Base-by-base conservation (phyloP, 2,329 filamentous ascomycete genomes). In the Fonsecaea pugnacius region DNA sequence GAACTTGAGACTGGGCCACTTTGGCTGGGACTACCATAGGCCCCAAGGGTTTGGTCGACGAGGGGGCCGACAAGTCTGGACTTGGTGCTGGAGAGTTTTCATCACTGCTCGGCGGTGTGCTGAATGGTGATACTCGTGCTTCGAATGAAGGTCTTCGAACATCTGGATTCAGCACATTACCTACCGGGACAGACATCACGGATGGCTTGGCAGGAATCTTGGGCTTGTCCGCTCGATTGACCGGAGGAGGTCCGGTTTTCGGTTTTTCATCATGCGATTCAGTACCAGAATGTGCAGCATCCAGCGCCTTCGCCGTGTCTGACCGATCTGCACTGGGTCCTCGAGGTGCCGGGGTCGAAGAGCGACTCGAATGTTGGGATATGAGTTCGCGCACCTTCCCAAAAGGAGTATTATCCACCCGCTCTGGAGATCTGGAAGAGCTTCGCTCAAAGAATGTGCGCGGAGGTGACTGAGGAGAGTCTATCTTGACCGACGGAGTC, bases 141-240 rank as follows among this genome's bases (percentile, higher is more conserved):
- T 84, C 81, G 2, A 75, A 72, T 77, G 72, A 69, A 75, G 66
- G 70, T 75, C 73, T 35, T 72, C 70, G 63, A 73, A 67, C 50
- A 69, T 75, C 14, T 38, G 74, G 73, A 12, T 73, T 74, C 38
- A 66, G 64, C 48, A 46, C 65, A 64, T 67, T 62, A 12, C 43
- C 18, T 27, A n/a, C 38, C 4, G 62, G 63, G 51, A 62, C 66
- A 3, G 76, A 72, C 36, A 74, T 72, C 3, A 73, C 33, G 2
- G 54, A 32, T 14, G 72, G 73, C 58, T 86, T 86, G 9, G 77
- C 75, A 10, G 82, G 82, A 60, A 90, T 84, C 71, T 86, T 88
- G 3, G 89, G 89, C 76, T 96, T 96, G 46, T 91, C 91, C 33
- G 88, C 87, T 60, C 93, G 87, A 74, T 96, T 95, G 40, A 93